These are phyloP conservation scores for Samsoniella hepiali DNA, from an alignment of 2,329 filamentous ascomycete species.

Conservation along the genomic window DNA sequence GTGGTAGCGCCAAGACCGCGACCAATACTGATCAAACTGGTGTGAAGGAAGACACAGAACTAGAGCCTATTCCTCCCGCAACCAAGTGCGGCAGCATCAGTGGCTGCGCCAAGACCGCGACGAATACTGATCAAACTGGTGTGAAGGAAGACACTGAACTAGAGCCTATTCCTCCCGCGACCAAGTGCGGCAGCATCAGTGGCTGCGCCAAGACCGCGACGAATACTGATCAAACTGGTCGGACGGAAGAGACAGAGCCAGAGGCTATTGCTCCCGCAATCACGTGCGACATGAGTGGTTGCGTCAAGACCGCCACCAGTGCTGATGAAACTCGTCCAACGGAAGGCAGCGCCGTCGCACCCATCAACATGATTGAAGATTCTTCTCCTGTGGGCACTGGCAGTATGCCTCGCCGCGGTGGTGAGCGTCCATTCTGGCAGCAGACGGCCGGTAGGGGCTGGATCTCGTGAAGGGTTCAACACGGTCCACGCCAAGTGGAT, in stretches of 20 bases:
- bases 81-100: no score
- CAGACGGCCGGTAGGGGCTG: conserved; percentile 9
- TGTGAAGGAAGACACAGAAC: no score
- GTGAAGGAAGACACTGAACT: conserved; percentile 8
- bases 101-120: no score
- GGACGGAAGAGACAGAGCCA: conserved; percentile 1
- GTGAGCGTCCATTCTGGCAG: conserved; percentile 19
- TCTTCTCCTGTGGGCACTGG: conserved; percentile 8
- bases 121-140: no score
- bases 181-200: background rate
- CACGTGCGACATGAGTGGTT: background rate
- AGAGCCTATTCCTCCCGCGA: conserved; percentile 13
- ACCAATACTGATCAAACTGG: no score
- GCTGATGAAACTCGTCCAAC: conserved; percentile 11
- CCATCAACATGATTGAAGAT: conserved; percentile 2
- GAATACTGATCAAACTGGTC: no score
- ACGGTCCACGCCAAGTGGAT: no score
- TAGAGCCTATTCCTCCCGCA: no score
- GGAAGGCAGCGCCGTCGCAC: background rate
- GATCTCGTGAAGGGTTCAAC: no score
- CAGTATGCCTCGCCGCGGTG: conserved; percentile 15
- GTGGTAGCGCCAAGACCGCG: no score
- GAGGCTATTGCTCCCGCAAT: conserved; percentile 11
- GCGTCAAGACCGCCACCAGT: background rate
- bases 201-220: conserved; percentile 15